A percentile compares a stretch with the other conserved stretches of the same genome.
These are phyloP conservation scores for Ogataea zsoltii DNA, from an alignment of 805 yeast genomes.

Conservation along the genomic window DNA sequence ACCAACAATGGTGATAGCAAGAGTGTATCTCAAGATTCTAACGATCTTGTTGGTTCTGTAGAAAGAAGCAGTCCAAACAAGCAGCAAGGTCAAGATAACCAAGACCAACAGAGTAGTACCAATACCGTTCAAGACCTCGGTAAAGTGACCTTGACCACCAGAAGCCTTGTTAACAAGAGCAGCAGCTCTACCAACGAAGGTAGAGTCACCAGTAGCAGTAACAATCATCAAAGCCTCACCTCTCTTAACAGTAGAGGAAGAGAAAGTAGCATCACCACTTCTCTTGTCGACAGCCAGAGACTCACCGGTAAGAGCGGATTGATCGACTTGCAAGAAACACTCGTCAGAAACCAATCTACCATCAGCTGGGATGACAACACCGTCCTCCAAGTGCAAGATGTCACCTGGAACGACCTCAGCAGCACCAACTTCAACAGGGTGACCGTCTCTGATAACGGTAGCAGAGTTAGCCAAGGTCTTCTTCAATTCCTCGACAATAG, in stretches of 20 bases:
- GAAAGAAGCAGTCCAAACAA: constrained; percentile 93
- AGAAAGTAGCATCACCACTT: constrained; percentile 82
- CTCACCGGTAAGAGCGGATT: constrained; percentile 97
- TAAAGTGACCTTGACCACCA: constrained; percentile 92
- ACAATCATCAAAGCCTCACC: constrained; percentile 95
- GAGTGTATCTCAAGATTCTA: constrained; percentile 83
- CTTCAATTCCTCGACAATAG: constrained; percentile 94
- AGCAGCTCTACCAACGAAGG: constrained; percentile 97
- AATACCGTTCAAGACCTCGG: constrained; percentile 96
- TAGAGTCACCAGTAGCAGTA: constrained; percentile 92
- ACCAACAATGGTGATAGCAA: constrained; percentile 96
- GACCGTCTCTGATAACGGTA: constrained; percentile 80
- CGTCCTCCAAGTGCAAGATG: constrained; percentile 87
- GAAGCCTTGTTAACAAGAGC: constrained; percentile 93
- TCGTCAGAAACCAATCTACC: constrained; percentile 88
- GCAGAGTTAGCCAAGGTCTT: constrained; percentile 93
- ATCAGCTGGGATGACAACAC: constrained; percentile 90
- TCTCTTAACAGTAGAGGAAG: constrained; percentile 92
- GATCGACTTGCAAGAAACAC: constrained; percentile 87
- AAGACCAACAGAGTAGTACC: constrained; percentile 89
- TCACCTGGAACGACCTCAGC: constrained; percentile 95
- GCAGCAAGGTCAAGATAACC: constrained; percentile 81
- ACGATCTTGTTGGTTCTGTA: constrained; percentile 89
- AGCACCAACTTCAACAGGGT: constrained; percentile 71
- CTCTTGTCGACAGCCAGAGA: constrained; percentile 93